Percentiles rank a stretch among this genome's conserved stretches.
phyloP scores from a whole-genome alignment of 2,329 filamentous ascomycete species.

The Orbilia javanica region DNA sequence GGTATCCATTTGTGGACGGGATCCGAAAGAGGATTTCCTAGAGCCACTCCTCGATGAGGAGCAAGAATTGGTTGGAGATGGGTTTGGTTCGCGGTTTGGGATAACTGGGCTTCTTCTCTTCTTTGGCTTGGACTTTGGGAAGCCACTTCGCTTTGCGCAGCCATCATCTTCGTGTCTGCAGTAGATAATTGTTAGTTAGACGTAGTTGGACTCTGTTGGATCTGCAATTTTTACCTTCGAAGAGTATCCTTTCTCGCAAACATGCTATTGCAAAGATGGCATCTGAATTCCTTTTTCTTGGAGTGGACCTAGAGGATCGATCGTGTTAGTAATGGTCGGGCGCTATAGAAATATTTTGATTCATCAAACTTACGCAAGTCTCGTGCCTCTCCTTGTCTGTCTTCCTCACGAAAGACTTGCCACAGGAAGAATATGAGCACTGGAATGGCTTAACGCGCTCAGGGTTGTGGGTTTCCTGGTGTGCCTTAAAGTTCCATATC shows the following conservation, averaged over 20 bases:
- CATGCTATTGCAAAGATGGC: conserved; percentile 76
- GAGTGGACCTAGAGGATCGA: conserved; percentile 74
- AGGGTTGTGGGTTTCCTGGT: conserved; percentile 85
- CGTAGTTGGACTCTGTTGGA: not conserved
- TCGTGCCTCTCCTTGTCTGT: conserved; percentile 77
- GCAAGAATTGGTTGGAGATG: conserved; percentile 40
- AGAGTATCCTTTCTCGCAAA: conserved; percentile 87
- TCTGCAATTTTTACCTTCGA: conserved; percentile 74
- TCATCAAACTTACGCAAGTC: conserved; percentile 68
- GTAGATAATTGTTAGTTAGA: conserved; percentile 26
- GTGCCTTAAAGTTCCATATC: conserved; percentile 87
- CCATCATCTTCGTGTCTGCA: conserved; percentile 81
- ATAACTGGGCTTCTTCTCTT: conserved; percentile 55
- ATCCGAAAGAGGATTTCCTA: conserved; percentile 41
- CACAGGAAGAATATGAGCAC: conserved; percentile 76
- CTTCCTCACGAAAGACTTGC: conserved; percentile 82
- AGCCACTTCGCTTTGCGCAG: conserved; percentile 72
- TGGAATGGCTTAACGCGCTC: conserved; percentile 77
- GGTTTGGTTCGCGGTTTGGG: conserved; percentile 56
- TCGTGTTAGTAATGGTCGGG: conserved; percentile 67
- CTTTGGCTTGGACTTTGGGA: conserved; percentile 56
- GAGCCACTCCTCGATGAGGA: conserved; percentile 41
- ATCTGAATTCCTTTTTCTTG: conserved; percentile 78
- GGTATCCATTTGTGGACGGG: conserved; percentile 43
- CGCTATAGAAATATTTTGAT: conserved; percentile 62